Evolutionary conservation across 495 filamentous ascomycete species (phyloP), one percentile per base, ranked within the genome.

Genomic region (Penicillium soppii): DNA sequence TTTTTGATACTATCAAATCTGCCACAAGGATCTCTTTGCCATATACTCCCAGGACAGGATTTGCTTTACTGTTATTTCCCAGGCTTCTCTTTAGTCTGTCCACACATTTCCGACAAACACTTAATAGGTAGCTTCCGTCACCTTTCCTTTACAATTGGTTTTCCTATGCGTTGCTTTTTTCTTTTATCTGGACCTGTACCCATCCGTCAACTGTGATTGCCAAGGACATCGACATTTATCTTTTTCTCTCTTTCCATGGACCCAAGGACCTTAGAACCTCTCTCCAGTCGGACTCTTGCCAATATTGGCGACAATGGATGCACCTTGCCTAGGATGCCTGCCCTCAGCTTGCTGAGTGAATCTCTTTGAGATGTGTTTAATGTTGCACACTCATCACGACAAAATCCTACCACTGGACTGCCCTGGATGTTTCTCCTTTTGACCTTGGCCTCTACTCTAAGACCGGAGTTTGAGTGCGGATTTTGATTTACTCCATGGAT

Each of bases 51-150:
- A 48, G 71, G 65, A 74, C 58, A 70, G 71, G 71, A 74, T 65
- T 61, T 68, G 54, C 54, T 63, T 68, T 67, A 46, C 49, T 70
- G 52, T 62, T 61, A 29, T 62, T 58, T 56, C 59, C 64, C 63
- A 70, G 69, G 65, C 66, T 65, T 61, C 7, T 53, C 16, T 60
- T 56, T 59, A 53, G 68, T 69, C 66, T 71, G 63, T 56, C 55
- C 26, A 54, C 45, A 23, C 49, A n/a, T 54, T 27, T 46, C 29
- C 50, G 50, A 55, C 53, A 65, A 57, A 71, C 63, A 68, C 45
- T 62, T 65, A 70, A 67, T 67, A 77, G 73, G 73, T 77, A 77
- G 73, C 63, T 61, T 66, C 71, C 69, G 57, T 62, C 59, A 65
- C 66, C 53, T 57, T 69, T 70, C 67, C 59, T 40, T 66, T 49